These are phyloP conservation scores for Blastomyces emzantsi DNA, from an alignment of 2,329 filamentous ascomycete species.

Conservation along the genomic window DNA sequence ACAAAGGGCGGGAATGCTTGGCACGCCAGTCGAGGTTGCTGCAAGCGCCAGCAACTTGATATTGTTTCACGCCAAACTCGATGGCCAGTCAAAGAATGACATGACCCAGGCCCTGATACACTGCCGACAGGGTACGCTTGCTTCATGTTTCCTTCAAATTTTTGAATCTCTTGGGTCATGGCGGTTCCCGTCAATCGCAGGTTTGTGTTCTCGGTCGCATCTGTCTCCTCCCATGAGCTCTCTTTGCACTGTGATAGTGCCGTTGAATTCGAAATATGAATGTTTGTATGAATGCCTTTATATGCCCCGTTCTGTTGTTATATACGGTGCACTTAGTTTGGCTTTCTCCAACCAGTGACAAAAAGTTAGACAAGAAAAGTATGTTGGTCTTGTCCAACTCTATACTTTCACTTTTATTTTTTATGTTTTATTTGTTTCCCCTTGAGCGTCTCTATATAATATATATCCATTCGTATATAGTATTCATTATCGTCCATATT, in stretches of 20 bases:
- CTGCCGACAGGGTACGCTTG: background rate
- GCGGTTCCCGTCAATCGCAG: background rate
- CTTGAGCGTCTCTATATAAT: background rate
- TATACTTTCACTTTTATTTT: too few relatives aligned
- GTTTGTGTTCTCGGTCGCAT: background rate
- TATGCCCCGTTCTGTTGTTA: background rate
- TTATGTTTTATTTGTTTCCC: too few relatives aligned
- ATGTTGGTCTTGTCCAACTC: background rate
- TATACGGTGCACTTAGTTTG: background rate
- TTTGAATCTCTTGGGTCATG: background rate
- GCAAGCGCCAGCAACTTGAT: background rate
- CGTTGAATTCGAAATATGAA: background rate
- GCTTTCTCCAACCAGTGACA: background rate
- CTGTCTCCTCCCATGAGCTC: background rate
- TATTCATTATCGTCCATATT: background rate
- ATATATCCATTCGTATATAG: background rate
- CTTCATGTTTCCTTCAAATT: background rate
- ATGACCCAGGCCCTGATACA: background rate
- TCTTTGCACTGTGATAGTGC: background rate
- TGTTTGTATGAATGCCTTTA: background rate
- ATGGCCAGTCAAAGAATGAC: background rate
- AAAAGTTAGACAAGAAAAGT: background rate
- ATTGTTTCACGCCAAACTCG: background rate
- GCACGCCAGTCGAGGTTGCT: background rate
- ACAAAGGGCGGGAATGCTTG: background rate